Evolutionary conservation across 768 basidiomycete species (phyloP).

Genomic region (Plicaturopsis crispa): DNA sequence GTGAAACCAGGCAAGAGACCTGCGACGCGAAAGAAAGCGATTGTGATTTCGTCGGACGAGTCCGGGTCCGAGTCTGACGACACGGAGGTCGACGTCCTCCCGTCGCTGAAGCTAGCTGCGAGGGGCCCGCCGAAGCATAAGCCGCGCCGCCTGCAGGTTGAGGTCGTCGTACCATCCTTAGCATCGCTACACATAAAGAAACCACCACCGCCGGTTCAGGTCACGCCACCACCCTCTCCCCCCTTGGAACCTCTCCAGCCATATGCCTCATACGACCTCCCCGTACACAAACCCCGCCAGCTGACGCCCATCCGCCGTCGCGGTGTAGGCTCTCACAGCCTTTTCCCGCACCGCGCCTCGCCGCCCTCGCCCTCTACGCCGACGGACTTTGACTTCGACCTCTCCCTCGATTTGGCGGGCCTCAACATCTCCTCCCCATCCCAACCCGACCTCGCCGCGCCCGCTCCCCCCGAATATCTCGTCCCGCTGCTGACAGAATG

Average conservation of each 20-base stretch:
- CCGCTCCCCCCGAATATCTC: constrained; percentile 43
- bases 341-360: constrained; percentile 28
- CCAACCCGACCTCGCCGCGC: constrained; percentile 11
- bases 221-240: constrained; percentile 1
- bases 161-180: constrained; percentile 35
- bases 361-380: constrained; percentile 51
- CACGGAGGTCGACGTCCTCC: constrained; percentile 4
- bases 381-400: constrained; percentile 44
- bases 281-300: constrained; percentile 42
- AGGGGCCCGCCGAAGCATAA: constrained; percentile 7
- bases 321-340: constrained; percentile 4
- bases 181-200: constrained; percentile 10
- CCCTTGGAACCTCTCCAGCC: constrained; percentile 4
- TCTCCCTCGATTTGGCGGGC: constrained; percentile 40
- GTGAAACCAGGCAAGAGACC: constrained; percentile 9
- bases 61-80: constrained; percentile 37
- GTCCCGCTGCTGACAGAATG: constrained; percentile 65
- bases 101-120: constrained; percentile 4
- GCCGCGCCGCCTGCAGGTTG: constrained; percentile 20
- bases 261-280: constrained; percentile 12
- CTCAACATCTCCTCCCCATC: constrained; percentile 26
- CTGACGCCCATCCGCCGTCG: constrained; percentile 61
- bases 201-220: background rate
- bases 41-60: constrained; percentile 40
- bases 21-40: constrained; percentile 11